These are phyloP conservation scores for Suhomyces prunicola DNA, from an alignment of 805 yeast genomes.

Conservation along the genomic window DNA sequence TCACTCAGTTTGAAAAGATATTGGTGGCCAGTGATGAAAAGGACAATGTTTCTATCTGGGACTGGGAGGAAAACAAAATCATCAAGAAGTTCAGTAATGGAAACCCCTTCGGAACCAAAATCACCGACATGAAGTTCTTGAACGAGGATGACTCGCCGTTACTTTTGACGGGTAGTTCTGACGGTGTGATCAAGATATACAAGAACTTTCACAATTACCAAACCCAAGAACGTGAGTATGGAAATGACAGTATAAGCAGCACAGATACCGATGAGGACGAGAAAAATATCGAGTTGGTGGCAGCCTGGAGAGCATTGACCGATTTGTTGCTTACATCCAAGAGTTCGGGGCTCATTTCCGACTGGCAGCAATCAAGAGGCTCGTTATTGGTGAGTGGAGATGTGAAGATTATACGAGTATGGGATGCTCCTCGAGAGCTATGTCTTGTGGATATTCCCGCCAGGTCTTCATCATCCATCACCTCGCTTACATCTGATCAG, in stretches of 20 bases:
- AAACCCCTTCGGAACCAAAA: constrained; percentile 82
- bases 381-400: constrained; percentile 91
- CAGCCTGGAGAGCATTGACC: constrained; percentile 92
- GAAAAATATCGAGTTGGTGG: constrained; percentile 52
- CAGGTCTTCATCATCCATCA: constrained; percentile 82
- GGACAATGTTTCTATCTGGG: constrained; percentile 82
- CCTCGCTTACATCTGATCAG: constrained; percentile 89
- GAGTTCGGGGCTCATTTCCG: constrained; percentile 79
- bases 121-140: constrained; percentile 79
- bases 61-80: constrained; percentile 66
- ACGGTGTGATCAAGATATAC: constrained; percentile 88
- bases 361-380: constrained; percentile 97
- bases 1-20: constrained; percentile 88
- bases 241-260: background rate
- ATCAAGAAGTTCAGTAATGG: constrained; percentile 74
- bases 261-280: constrained; percentile 17
- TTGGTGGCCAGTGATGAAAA: constrained; percentile 78
- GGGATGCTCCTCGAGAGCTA: constrained; percentile 96
- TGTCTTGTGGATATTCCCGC: constrained; percentile 88
- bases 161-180: constrained; percentile 83
- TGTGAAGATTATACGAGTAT: constrained; percentile 81
- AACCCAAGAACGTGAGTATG: constrained; percentile 1
- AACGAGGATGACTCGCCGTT: constrained; percentile 92
- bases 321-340: constrained; percentile 78
- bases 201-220: constrained; percentile 61